Evolutionary conservation across 179 eudicot species (phyloP), one percentile per base, ranked within the genome.

Genomic region (Pouteria campechiana): DNA sequence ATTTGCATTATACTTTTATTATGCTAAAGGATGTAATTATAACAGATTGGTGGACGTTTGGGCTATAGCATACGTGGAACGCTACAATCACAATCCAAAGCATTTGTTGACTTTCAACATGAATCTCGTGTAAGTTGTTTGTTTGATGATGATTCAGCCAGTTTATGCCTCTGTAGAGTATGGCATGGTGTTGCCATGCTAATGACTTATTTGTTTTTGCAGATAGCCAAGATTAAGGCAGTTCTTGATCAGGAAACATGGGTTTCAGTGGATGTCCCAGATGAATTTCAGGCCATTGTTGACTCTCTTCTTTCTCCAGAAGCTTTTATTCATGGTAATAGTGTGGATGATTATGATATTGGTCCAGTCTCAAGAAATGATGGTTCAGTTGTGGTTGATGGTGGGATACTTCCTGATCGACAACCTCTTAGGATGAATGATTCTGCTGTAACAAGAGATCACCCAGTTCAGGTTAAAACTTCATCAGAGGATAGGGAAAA

Each of bases 21-120:
- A 67, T 62, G 40, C 38, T 38, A 32, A 50, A 24, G 48, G 20
- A 39, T 74, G 52, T 46, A 53, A 43, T 56, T 55, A 46, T 65
- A 35, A 52, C 92, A 92, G 99, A 87, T 87, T 55, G 96, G 99
- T 75, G 99, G 99, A 75, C 86, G 99, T 79, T 73, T 87, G 78
- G 99, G 96, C 44, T 87, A 82, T 65, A 87, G 92, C 63, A 87
- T 83, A 54, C 81, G 99, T 47, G 96, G 96, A 57, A 82, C 82
- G 10, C 67, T 92, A 19, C 96, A 92, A 48, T 92, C 99, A 58
- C 99, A 92, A 66, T 92, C 96, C 22, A 92, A 82, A 58, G 74
- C 92, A 48, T 92, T 92, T 63, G 69, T 92, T 48, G 99, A 92
- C 52, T 79, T 63, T 59, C 99, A 92, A 76, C 99, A 92, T 52